phyloP scores from a whole-genome alignment of 2,329 filamentous ascomycete species.

The Lasiodiplodia sp. region DNA sequence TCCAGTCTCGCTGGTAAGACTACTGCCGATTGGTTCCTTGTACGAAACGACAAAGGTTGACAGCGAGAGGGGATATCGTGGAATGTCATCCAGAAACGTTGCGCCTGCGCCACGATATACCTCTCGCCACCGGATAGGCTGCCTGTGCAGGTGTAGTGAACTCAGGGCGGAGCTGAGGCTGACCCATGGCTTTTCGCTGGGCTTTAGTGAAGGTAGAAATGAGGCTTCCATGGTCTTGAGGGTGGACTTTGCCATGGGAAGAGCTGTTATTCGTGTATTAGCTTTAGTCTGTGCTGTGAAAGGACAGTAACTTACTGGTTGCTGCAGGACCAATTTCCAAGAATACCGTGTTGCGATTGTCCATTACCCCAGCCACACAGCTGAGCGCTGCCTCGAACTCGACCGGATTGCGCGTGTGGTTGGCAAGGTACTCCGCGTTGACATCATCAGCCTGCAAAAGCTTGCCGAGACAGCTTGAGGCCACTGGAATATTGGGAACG shows the following conservation, averaged over 20 bases:
- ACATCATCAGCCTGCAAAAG: not conserved
- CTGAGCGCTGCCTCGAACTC: not conserved
- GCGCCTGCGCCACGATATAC: not conserved
- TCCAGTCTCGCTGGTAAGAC: too few relatives aligned
- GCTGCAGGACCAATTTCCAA: not conserved
- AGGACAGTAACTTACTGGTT: not conserved
- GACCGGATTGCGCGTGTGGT: conserved; percentile 1
- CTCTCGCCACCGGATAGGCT: not conserved
- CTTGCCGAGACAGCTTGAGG: not conserved
- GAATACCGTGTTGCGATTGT: not conserved
- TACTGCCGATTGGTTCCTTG: not conserved
- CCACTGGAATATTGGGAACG: not conserved
- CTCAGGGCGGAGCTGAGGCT: not conserved
- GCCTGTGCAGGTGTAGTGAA: not conserved
- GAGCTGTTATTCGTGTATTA: not conserved
- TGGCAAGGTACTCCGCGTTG: not conserved
- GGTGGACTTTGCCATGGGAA: conserved; percentile 27
- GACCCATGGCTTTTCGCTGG: not conserved
- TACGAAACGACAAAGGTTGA: conserved; percentile 13
- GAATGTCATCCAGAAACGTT: conserved; percentile 5
- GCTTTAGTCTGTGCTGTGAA: not conserved
- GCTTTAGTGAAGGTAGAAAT: conserved; percentile 1
- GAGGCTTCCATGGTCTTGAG: not conserved
- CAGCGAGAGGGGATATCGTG: conserved; percentile 20
- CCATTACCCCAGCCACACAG: not conserved